Base-by-base conservation (phyloP, 345 rosid species). In the Salix arbutifolia region DNA sequence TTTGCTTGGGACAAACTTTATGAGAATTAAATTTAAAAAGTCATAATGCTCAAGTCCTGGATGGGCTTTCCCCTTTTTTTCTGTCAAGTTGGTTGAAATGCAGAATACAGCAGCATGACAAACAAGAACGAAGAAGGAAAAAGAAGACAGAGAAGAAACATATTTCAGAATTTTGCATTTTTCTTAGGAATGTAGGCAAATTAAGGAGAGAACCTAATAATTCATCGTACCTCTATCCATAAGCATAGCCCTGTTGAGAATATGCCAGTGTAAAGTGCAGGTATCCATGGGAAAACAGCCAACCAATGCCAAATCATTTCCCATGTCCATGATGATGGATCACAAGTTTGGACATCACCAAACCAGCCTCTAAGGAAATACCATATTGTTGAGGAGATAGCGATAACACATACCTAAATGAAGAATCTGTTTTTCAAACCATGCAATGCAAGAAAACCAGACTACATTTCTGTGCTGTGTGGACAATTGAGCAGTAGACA, bases 201-300 rank as follows among this genome's bases (percentile, higher is more conserved):
- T 4, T 26, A 31, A 56, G 71, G 53, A 25, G n/a, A 6, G 50
- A 46, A 14, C 50, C 50, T 13, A 19, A 52, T 2, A 52, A 52
- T 52, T 50, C 8, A 52, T 19, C 10, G n/a, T 83, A 87, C 92
- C 96, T 91, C 90, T 76, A 88, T 76, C 91, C 89, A 90, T 67
- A 91, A 80, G 77, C 91, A 88, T 69, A 90, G 72, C 46, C 86
- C 85, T 7, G 91, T 86, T 25, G 91, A 90, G 83, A 91, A 84
- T 50, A 86, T 14, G 77, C 92, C 88, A 0, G 92, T 84, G 76
- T 87, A 90, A 61, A 91, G 83, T 35, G 89, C 86, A 67, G 93
- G 92, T 52, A 90, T 79, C 96, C 92, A 88, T 31, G 93, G 91
- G 80, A 89, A 91, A 26, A 81, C 68, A 74, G 81, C 84, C 82